Evolutionary conservation across 495 filamentous ascomycete genomes (phyloP).

Genomic region (Lophium mytilinum): DNA sequence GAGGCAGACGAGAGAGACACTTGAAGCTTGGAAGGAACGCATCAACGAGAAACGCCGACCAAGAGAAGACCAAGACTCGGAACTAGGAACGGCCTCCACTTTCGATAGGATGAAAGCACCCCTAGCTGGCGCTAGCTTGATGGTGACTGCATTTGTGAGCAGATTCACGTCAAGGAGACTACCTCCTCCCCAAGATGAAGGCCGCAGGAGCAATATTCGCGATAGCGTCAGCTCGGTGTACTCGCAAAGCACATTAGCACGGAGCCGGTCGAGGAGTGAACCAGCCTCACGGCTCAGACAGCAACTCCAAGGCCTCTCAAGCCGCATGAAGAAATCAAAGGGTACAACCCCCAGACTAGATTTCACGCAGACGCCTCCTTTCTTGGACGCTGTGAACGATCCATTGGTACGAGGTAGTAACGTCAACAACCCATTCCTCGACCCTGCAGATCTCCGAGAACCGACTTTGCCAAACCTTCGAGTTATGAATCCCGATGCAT

Average conservation of each 20-base stretch:
- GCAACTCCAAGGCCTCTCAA: slow-evolving; percentile 17
- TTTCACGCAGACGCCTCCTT: slow-evolving; percentile 13
- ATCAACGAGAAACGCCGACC: slow-evolving; percentile 16
- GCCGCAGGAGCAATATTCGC: slow-evolving; percentile 9
- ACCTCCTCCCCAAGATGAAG: slow-evolving; percentile 5
- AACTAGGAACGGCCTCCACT: not conserved
- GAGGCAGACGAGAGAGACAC: slow-evolving; percentile 8
- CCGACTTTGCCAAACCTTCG: slow-evolving; percentile 2
- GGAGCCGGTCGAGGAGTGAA: slow-evolving; percentile 21
- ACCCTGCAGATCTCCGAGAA: slow-evolving; percentile 11
- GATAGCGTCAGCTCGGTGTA: slow-evolving; percentile 24
- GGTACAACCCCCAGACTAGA: slow-evolving; percentile 9
- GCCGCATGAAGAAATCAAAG: slow-evolving; percentile 21
- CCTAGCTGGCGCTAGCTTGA: slow-evolving; percentile 3
- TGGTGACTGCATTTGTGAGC: not conserved
- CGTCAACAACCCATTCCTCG: slow-evolving; percentile 19
- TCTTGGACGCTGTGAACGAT: slow-evolving; percentile 14
- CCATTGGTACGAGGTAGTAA: slow-evolving; percentile 11
- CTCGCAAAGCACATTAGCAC: slow-evolving; percentile 10
- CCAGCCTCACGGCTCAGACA: slow-evolving; percentile 13
- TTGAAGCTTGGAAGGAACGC: slow-evolving; percentile 9
- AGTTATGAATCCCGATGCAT: slow-evolving; percentile 12
- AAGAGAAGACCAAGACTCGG: not conserved
- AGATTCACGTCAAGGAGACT: slow-evolving; percentile 10
- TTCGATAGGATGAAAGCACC: not conserved